Base-by-base conservation (phyloP, 306 rosid genomes). In the Trifolium pratense region DNA sequence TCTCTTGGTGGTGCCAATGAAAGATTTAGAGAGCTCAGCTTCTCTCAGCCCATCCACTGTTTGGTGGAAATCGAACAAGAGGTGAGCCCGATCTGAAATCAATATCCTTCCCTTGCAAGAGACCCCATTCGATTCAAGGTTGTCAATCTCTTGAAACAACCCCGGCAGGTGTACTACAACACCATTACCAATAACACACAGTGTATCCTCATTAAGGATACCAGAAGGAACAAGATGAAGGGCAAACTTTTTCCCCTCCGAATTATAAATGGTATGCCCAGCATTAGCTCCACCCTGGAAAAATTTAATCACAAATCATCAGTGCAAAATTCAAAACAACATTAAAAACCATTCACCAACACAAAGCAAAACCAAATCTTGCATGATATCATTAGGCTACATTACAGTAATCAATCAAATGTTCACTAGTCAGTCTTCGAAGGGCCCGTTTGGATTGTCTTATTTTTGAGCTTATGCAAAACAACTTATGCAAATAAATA, bases 151-250 rank as follows among this genome's bases (percentile, higher is more conserved):
- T 71, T 91, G 34, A 62, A 94, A 94, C 13, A 94, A 78, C 73
- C 96, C 99, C 0, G 96, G 97, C 46, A 91, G 84, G 68, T 94
- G 96, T 65, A 94, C 97, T 56, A 94, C 99, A 74, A 91, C 99
- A 53, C 99, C 99, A 51, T 94, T 94, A 23, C 99, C 99, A 66
- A 94, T 83, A 68, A 94, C 96, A 82, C 97, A 94, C 3, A 86
- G 85, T 36, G 99, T 90, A 29, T 90, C 96, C 81, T 89, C 96
- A 57, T 94, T 91, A 49, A 94, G 91, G 71, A 94, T 94, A 68
- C 97, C 97, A 1, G 99, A 94, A 15, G 99, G 99, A 77, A 94
- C 90, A 51, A 91, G 95, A 81, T 91, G 99, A 82, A 94, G 99
- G 0, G 97, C 96, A 60, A 94, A 94, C 83, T 91, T 94, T 78